These are phyloP conservation scores for Verticillium tricorpus DNA, from an alignment of 2,329 filamentous ascomycete species.

Conservation along the genomic window DNA sequence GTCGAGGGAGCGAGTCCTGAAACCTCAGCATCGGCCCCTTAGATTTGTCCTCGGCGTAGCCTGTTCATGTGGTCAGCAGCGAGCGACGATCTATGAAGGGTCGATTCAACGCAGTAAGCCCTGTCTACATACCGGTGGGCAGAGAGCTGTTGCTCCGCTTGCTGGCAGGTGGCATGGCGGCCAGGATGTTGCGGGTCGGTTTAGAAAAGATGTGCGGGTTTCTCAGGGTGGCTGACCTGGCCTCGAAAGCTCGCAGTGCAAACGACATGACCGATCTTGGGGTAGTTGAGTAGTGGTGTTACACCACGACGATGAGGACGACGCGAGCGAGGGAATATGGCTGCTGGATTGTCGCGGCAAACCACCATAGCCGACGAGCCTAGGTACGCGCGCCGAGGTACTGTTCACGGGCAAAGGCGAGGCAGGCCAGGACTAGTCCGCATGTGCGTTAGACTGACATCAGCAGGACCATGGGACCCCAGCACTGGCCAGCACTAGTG, in stretches of 20 bases:
- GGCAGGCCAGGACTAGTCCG: background rate
- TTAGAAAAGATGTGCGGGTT: background rate
- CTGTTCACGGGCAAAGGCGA: background rate
- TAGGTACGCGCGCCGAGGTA: background rate
- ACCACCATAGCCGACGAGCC: background rate
- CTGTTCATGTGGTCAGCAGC: conserved; percentile 33
- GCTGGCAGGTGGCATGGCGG: conserved; percentile 48
- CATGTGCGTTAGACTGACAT: background rate
- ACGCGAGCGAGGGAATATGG: background rate
- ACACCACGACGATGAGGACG: background rate
- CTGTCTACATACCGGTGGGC: conserved; percentile 38
- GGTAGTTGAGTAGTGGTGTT: background rate
- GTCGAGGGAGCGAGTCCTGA: conserved; percentile 75
- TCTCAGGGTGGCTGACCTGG: conserved; percentile 11
- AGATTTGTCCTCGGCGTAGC: conserved; percentile 73
- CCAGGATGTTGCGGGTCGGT: conserved; percentile 8
- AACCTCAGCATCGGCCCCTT: conserved; percentile 80
- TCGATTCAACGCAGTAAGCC: background rate
- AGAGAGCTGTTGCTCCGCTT: conserved; percentile 55
- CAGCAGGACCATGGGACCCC: background rate
- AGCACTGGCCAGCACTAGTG: background rate
- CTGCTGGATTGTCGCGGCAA: background rate
- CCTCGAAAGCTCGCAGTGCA: conserved; percentile 13
- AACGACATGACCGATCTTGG: conserved; percentile 10
- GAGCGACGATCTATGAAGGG: background rate